Evolutionary conservation across 805 yeast genomes (phyloP).

Genomic region (Vanderwaltozyma tropicalis): DNA sequence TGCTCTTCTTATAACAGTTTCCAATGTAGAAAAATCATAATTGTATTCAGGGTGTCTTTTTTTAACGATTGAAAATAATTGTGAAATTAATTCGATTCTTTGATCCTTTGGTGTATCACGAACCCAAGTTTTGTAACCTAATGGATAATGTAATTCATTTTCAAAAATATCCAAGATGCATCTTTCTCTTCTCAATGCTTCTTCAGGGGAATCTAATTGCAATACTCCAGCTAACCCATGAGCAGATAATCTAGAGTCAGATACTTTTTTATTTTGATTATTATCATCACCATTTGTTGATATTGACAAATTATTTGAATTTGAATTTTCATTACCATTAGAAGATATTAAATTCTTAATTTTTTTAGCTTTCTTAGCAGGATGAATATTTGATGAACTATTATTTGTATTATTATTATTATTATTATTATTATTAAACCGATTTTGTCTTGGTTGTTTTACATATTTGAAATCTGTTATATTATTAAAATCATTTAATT

Average conservation of each 20-base stretch:
- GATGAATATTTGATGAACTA: background rate
- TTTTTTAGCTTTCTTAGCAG: background rate
- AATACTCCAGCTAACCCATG: constrained; percentile 45
- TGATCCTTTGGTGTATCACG: constrained; percentile 55
- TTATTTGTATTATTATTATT: background rate
- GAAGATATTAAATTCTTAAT: background rate
- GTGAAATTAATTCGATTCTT: constrained; percentile 40
- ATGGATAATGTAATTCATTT: constrained; percentile 52
- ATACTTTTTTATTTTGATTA: constrained; percentile 14
- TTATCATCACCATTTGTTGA: no score
- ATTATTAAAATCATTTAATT: background rate
- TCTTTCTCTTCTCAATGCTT: constrained; percentile 47
- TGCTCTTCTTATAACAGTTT: constrained; percentile 70
- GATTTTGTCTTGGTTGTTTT: constrained; percentile 3
- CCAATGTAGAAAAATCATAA: constrained; percentile 38
- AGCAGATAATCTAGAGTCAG: constrained; percentile 49
- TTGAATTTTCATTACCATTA: background rate
- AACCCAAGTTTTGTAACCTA: constrained; percentile 78
- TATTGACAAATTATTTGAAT: no score
- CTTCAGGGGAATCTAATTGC: constrained; percentile 38
- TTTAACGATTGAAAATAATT: constrained; percentile 39
- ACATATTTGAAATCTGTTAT: background rate
- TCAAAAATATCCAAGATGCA: constrained; percentile 43
- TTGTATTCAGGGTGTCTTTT: constrained; percentile 42
- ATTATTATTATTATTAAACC: background rate